Evolutionary conservation across 176 grass and related monocot genomes (phyloP).

Genomic region (Paspalum vaginatum): DNA sequence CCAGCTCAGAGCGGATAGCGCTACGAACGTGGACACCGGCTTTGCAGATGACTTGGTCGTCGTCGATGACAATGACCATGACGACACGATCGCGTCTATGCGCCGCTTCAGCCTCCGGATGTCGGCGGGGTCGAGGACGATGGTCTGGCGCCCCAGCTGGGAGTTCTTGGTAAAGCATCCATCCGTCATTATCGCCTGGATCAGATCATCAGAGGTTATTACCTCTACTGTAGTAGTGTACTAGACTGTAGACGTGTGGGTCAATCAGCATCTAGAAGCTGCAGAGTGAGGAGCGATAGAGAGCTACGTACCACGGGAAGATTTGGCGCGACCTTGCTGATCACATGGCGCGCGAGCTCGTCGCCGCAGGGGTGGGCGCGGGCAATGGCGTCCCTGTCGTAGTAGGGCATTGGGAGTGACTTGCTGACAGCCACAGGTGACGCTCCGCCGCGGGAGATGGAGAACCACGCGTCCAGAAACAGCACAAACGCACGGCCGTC

Average conservation of each 20-base stretch:
- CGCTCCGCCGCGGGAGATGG: background rate
- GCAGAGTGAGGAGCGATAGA: no score
- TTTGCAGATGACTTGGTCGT: background rate
- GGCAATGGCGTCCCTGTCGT: background rate
- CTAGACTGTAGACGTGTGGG: no score
- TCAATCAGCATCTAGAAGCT: no score
- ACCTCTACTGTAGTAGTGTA: no score
- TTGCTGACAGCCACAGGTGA: background rate
- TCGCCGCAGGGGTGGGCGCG: background rate
- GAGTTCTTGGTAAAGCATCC: no score
- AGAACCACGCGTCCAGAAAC: background rate
- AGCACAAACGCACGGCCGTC: background rate
- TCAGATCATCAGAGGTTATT: no score
- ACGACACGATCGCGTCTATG: background rate
- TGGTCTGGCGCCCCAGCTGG: no score
- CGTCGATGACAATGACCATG: background rate
- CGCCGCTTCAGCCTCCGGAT: slow-evolving; percentile 30
- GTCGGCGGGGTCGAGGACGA: background rate
- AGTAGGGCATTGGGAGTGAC: background rate
- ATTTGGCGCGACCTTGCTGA: background rate
- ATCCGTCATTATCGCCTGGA: no score
- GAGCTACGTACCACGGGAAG: background rate
- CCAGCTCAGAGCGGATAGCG: slow-evolving; percentile 22
- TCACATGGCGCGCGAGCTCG: background rate
- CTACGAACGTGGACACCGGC: slow-evolving; percentile 44